Evolutionary conservation across 805 yeast species (phyloP).

Genomic region (Nakazawaea ishiwadae): DNA sequence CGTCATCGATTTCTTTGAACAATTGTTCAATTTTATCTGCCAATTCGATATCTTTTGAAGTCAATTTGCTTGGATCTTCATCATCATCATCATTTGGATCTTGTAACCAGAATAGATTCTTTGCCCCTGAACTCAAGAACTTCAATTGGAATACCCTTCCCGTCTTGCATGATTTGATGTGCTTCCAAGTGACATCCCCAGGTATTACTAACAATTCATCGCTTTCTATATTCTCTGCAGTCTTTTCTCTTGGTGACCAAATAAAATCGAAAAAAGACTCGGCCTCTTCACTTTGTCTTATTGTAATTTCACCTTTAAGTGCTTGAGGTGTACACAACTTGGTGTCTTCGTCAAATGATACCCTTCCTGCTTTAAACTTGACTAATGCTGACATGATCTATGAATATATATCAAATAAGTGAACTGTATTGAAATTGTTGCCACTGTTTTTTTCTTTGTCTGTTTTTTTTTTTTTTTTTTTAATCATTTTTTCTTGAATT

Average conservation of each 20-base stretch:
- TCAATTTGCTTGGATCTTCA: slow-evolving; percentile 48
- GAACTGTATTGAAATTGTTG: no score
- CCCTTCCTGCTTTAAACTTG: slow-evolving; percentile 77
- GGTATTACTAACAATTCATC: slow-evolving; percentile 74
- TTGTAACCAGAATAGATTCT: slow-evolving; percentile 70
- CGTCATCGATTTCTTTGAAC: slow-evolving; percentile 37
- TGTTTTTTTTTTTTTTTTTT: neutral
- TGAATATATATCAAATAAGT: neutral
- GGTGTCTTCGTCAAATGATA: slow-evolving; percentile 56
- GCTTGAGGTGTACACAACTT: slow-evolving; percentile 67
- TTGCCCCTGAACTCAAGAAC: slow-evolving; percentile 32
- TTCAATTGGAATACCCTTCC: slow-evolving; percentile 61
- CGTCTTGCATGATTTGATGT: slow-evolving; percentile 60
- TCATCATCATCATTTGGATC: slow-evolving; percentile 63
- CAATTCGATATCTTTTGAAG: slow-evolving; percentile 51
- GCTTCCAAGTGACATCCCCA: slow-evolving; percentile 80
- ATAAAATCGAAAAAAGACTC: slow-evolving; percentile 64
- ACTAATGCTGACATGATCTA: slow-evolving; percentile 18
- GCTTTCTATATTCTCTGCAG: slow-evolving; percentile 38
- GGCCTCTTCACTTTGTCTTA: slow-evolving; percentile 63
- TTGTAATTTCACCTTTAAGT: slow-evolving; percentile 60
- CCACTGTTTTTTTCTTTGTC: neutral
- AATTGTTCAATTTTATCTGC: slow-evolving; percentile 42
- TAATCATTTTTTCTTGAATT: neutral
- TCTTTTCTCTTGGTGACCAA: slow-evolving; percentile 65